These are phyloP conservation scores for Phaeosphaeriaceae sp. DNA, from an alignment of 2,329 filamentous ascomycete species.

Conservation along the genomic window DNA sequence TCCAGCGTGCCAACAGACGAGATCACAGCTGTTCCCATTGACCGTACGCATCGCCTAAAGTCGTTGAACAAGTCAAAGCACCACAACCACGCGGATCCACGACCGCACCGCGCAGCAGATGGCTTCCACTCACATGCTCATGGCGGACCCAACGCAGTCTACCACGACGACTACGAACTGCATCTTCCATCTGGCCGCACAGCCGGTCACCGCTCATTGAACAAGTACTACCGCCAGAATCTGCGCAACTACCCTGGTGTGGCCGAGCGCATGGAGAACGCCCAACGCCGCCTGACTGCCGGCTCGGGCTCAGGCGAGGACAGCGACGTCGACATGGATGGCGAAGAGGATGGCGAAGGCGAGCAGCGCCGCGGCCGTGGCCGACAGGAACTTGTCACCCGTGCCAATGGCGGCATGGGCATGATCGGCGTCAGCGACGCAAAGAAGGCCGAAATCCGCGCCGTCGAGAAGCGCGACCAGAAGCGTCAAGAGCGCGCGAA, in stretches of 20 bases:
- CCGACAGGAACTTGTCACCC: conserved; percentile 59
- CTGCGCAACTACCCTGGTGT: conserved; percentile 81
- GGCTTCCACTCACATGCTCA: conserved; percentile 86
- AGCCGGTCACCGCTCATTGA: conserved; percentile 87
- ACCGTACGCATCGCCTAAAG: conserved; percentile 75
- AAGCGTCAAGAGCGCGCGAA: conserved; percentile 69
- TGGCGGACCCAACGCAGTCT: conserved; percentile 74
- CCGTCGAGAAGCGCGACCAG: conserved; percentile 72
- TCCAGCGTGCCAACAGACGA: conserved; percentile 89
- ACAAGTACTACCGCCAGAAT: conserved; percentile 92
- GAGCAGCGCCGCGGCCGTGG: conserved; percentile 30
- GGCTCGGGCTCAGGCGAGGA: conserved; percentile 50
- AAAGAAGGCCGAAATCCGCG: conserved; percentile 73
- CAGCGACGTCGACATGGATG: conserved; percentile 40
- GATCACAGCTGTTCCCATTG: conserved; percentile 78
- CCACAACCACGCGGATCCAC: conserved; percentile 74
- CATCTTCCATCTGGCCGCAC: conserved; percentile 89
- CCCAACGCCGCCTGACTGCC: conserved; percentile 69
- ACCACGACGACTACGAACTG: conserved; percentile 91
- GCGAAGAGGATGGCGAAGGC: conserved; percentile 22
- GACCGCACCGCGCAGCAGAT: conserved; percentile 75
- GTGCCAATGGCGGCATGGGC: conserved; percentile 75
- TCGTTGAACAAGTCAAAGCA: conserved; percentile 76
- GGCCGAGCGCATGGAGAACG: conserved; percentile 74
- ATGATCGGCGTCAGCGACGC: conserved; percentile 79